Percentiles rank a stretch among this genome's conserved stretches.
Conservation (phyloP, 2,329 filamentous ascomycete species). For the Ramichloridium luteum region DNA sequence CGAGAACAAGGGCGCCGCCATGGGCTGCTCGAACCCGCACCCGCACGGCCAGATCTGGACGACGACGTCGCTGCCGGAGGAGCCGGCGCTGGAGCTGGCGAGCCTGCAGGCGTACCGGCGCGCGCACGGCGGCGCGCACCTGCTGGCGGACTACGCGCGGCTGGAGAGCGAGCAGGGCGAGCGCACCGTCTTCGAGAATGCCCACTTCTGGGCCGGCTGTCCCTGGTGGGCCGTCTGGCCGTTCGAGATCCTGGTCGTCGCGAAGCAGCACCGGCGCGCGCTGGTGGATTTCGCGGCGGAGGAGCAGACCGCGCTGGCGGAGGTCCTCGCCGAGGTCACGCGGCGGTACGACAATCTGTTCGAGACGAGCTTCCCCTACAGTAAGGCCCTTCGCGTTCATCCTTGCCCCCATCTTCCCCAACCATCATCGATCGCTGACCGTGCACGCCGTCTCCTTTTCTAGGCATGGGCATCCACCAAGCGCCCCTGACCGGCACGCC, state of each 20-base stretch:
- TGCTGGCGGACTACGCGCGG: conserved; percentile 77
- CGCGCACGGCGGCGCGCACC: conserved; percentile 59
- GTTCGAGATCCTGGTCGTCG: conserved; percentile 83
- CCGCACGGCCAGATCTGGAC: conserved; percentile 97
- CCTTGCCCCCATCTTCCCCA: not conserved
- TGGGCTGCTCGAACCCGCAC: conserved; percentile 98
- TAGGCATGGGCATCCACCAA: conserved; percentile 87
- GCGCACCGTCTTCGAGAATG: conserved; percentile 80
- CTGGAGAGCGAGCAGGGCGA: conserved; percentile 73
- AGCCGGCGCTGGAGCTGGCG: conserved; percentile 65
- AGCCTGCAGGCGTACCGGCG: conserved; percentile 67
- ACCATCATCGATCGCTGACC: no score
- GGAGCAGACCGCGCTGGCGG: conserved; percentile 65
- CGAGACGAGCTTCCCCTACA: conserved; percentile 93
- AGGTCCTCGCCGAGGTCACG: conserved; percentile 77
- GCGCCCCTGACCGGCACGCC: conserved; percentile 71
- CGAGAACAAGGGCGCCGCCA: conserved; percentile 93
- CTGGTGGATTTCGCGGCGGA: conserved; percentile 65
- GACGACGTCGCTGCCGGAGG: conserved; percentile 79
- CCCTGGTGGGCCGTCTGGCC: conserved; percentile 99
- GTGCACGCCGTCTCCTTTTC: no score
- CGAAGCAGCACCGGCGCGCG: conserved; percentile 71
- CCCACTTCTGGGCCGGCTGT: conserved; percentile 71
- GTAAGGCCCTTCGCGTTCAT: conserved; percentile 35
- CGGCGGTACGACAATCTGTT: conserved; percentile 93